Percentiles rank a stretch among this genome's conserved stretches.
phyloP scores from a whole-genome alignment of 176 grass and related monocot genomes.

The Hyparrhenia diplandra region DNA sequence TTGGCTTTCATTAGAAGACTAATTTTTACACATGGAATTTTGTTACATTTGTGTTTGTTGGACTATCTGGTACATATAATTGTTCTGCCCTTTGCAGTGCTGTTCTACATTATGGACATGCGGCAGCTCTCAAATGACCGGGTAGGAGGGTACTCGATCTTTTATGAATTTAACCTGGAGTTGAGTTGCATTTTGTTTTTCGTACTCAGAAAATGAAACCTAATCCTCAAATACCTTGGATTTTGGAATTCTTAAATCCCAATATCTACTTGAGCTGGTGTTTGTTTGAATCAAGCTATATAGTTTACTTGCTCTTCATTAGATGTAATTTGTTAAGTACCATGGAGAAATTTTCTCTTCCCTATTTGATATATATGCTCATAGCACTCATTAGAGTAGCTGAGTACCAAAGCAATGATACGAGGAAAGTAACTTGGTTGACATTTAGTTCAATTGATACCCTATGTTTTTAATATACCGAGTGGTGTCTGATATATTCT shows the following conservation, averaged over 20 bases:
- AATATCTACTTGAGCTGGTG: background rate
- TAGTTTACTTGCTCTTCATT: background rate
- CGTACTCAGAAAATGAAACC: slow-evolving; percentile 4
- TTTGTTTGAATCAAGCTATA: slow-evolving; percentile 13
- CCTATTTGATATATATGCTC: background rate
- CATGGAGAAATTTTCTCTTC: background rate
- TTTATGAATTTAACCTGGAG: slow-evolving; percentile 18
- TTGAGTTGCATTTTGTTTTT: slow-evolving; percentile 22
- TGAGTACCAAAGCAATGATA: background rate
- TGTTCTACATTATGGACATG: slow-evolving; percentile 97
- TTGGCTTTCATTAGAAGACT: slow-evolving; percentile 1
- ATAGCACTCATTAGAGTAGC: background rate
- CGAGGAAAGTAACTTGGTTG: too few species aligned
- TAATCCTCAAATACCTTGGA: background rate
- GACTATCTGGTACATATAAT: slow-evolving; percentile 19
- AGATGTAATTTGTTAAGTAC: slow-evolving; percentile 3
- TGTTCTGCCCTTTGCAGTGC: slow-evolving; percentile 59
- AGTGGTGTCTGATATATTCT: slow-evolving; percentile 1
- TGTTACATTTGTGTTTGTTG: slow-evolving; percentile 29
- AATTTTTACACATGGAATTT: background rate
- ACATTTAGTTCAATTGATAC: background rate
- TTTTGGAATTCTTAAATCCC: background rate
- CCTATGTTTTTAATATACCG: slow-evolving; percentile 4
- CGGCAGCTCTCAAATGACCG: slow-evolving; percentile 92
- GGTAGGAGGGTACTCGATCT: slow-evolving; percentile 53